A percentile compares a stretch with the other conserved stretches of the same genome.
Evolutionary conservation across 768 basidiomycete species (phyloP).

Genomic region (Rhodotorula kratochvilovae): DNA sequence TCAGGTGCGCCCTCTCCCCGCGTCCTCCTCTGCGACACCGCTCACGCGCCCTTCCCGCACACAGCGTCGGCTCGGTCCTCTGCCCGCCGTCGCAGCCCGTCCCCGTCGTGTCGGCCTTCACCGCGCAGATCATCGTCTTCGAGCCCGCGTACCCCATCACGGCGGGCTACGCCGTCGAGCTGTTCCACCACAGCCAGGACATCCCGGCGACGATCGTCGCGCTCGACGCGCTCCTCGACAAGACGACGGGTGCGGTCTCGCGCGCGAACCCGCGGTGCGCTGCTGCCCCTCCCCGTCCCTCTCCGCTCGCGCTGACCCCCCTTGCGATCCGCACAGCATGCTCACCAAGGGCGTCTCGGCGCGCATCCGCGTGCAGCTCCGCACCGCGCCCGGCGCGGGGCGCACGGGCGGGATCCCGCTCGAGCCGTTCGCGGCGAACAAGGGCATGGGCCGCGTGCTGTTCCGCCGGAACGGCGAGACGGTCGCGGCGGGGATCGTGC

Average conservation of each 20-base stretch:
- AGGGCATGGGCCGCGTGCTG: constrained; percentile 91
- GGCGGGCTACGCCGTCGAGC: constrained; percentile 77
- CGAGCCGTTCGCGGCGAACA: constrained; percentile 79
- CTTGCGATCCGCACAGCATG: constrained; percentile 60
- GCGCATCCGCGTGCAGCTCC: constrained; percentile 73
- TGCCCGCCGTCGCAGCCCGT: constrained; percentile 70
- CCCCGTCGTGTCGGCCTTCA: constrained; percentile 70
- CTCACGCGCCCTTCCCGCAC: neutral
- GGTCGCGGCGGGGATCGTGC: constrained; percentile 52
- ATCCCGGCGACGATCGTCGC: constrained; percentile 82
- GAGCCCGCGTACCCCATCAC: constrained; percentile 87
- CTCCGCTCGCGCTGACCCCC: neutral
- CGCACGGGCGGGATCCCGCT: constrained; percentile 64
- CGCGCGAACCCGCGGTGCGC: constrained; percentile 76
- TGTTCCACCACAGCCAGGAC: constrained; percentile 91
- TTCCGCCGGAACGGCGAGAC: constrained; percentile 87
- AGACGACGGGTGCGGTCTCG: constrained; percentile 64
- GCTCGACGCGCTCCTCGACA: constrained; percentile 72
- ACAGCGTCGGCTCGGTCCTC: constrained; percentile 76
- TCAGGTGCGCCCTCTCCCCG: constrained; percentile 49
- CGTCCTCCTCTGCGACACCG: neutral
- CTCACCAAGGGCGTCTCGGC: constrained; percentile 79
- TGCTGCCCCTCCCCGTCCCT: constrained; percentile 2
- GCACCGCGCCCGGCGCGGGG: constrained; percentile 49
- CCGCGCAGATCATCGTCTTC: constrained; percentile 85